Evolutionary conservation across 805 yeast genomes (phyloP).

Genomic region (Isabelozyma rhagii): DNA sequence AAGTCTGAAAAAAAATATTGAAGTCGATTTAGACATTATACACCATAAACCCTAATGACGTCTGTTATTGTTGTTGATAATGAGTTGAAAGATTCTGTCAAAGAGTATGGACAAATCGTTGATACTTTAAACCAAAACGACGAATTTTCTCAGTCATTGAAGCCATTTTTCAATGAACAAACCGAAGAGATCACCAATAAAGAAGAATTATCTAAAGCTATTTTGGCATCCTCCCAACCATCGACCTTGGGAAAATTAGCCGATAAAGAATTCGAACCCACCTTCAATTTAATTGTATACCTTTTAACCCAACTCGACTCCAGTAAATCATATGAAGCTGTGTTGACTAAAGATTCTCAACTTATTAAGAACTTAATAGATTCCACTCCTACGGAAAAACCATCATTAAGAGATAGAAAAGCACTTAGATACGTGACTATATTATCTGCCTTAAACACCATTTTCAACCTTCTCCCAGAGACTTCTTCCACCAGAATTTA

Average conservation of each 20-base stretch:
- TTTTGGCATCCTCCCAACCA: conserved; percentile 25
- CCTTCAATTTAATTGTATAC: conserved; percentile 39
- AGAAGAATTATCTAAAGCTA: conserved; percentile 21
- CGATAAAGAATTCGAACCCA: conserved; percentile 44
- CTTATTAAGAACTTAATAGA: conserved; percentile 27
- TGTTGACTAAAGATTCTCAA: conserved; percentile 19
- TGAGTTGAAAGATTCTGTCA: conserved; percentile 38
- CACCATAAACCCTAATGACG: conserved; percentile 21
- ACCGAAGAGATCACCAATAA: conserved; percentile 23
- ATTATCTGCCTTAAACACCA: conserved; percentile 37
- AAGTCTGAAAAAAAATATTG: background rate
- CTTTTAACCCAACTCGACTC: conserved; percentile 29
- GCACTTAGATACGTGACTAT: conserved; percentile 39
- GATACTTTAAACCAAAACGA: conserved; percentile 27
- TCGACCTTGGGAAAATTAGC: conserved; percentile 30
- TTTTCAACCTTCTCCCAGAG: conserved; percentile 40
- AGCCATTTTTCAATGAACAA: conserved; percentile 15
- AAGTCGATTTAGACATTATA: background rate
- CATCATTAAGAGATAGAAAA: conserved; percentile 43
- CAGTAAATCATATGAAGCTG: conserved; percentile 13
- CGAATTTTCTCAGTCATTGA: conserved; percentile 25
- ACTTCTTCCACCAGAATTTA: conserved; percentile 27
- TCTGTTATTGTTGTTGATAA: conserved; percentile 44
- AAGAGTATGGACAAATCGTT: conserved; percentile 37
- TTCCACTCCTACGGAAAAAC: conserved; percentile 32